These are phyloP conservation scores for Spizellomyces punctatus DNA, from an alignment of 192 early-diverging fungal species.

Conservation along the genomic window DNA sequence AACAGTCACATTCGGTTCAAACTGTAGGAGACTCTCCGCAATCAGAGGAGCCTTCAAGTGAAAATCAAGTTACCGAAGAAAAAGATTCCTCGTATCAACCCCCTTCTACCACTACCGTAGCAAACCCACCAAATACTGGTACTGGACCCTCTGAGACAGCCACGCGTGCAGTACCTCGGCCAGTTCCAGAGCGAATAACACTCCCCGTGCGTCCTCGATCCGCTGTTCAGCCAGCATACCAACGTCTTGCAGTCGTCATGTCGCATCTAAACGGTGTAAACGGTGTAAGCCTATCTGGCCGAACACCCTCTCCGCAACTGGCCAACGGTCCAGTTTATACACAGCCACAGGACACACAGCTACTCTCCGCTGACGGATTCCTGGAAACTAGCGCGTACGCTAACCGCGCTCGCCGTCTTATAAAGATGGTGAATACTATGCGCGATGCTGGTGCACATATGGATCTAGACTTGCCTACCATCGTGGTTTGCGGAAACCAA, in stretches of 20 bases:
- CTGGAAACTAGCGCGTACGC: slow-evolving; percentile 36
- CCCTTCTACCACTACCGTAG: too few relatives aligned
- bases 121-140: too few relatives aligned
- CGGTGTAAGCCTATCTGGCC: neutral
- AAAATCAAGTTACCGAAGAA: too few relatives aligned
- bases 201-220: too few relatives aligned
- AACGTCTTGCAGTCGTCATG: slow-evolving; percentile 1
- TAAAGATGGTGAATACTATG: slow-evolving; percentile 47
- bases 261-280: neutral
- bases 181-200: too few relatives aligned
- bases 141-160: too few relatives aligned
- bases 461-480: slow-evolving; percentile 56
- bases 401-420: slow-evolving; percentile 32
- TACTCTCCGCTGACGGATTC: slow-evolving; percentile 23
- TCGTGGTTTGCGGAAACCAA: slow-evolving; percentile 61
- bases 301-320: neutral
- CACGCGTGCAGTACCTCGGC: too few relatives aligned
- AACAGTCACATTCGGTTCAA: too few relatives aligned
- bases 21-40: too few relatives aligned
- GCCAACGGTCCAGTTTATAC: slow-evolving; percentile 3
- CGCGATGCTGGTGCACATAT: slow-evolving; percentile 49
- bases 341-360: slow-evolving; percentile 16
- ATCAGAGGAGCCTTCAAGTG: too few relatives aligned
- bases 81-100: too few relatives aligned
- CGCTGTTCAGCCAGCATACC: neutral